Evolutionary conservation across 495 filamentous ascomycete species (phyloP).

Genomic region (Haplographium delicatum): DNA sequence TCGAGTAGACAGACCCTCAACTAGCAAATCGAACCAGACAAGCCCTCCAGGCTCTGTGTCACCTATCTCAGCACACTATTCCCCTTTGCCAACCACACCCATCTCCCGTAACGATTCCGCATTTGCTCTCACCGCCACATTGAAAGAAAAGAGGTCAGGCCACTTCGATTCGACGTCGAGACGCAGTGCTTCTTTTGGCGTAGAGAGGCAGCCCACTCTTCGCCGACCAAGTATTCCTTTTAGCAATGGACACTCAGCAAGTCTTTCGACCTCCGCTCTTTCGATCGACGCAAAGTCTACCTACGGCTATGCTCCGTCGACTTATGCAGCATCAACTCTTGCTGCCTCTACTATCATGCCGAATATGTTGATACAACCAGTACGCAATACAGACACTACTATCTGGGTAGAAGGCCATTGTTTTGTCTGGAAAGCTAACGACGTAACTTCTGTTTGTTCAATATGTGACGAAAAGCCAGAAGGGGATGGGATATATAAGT

Average conservation of each 20-base stretch:
- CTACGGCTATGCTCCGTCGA: slow-evolving; percentile 83
- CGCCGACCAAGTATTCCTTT: slow-evolving; percentile 83
- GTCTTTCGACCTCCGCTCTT: slow-evolving; percentile 77
- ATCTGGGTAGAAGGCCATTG: slow-evolving; percentile 95
- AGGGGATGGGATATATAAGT: slow-evolving; percentile 79
- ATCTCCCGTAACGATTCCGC: slow-evolving; percentile 87
- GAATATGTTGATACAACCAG: slow-evolving; percentile 77
- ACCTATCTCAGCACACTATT: slow-evolving; percentile 75
- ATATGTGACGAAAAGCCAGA: slow-evolving; percentile 88
- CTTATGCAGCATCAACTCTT: slow-evolving; percentile 94
- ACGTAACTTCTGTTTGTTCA: slow-evolving; percentile 65
- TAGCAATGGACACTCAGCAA: slow-evolving; percentile 69
- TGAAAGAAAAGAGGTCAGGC: slow-evolving; percentile 90
- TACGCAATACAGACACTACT: slow-evolving; percentile 77
- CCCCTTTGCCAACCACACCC: slow-evolving; percentile 64
- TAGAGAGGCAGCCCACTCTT: slow-evolving; percentile 61
- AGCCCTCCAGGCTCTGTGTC: slow-evolving; percentile 85
- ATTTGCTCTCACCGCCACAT: slow-evolving; percentile 73
- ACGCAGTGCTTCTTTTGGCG: slow-evolving; percentile 85
- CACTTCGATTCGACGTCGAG: slow-evolving; percentile 83
- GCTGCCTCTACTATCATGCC: slow-evolving; percentile 98
- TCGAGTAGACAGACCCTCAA: slow-evolving; percentile 70
- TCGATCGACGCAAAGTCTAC: slow-evolving; percentile 70
- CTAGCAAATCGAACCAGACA: slow-evolving; percentile 66
- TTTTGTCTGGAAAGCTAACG: slow-evolving; percentile 65